A percentile compares a stretch with the other conserved stretches of the same genome.
These are phyloP conservation scores for Oryza meridionalis DNA, from an alignment of 176 grass and related monocot genomes.

Conservation along the genomic window DNA sequence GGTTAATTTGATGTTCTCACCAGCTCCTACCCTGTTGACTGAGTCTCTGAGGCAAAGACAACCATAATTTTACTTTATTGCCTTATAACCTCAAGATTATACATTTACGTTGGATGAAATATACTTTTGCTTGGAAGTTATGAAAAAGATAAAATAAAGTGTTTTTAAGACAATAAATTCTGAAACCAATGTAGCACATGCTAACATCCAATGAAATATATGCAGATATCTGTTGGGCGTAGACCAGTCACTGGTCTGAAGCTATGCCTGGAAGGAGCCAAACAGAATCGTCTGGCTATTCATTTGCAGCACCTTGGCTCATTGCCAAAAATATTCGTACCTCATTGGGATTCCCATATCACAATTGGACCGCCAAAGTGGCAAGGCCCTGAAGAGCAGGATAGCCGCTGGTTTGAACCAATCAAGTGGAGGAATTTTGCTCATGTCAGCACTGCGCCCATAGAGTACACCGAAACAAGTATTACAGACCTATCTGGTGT, in stretches of 20 bases:
- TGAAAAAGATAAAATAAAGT: constrained; percentile 5
- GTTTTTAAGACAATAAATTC: constrained; percentile 12
- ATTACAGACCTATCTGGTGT: constrained; percentile 93
- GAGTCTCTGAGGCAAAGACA: constrained; percentile 9
- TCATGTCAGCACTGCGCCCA: constrained; percentile 93
- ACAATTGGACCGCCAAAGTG: constrained; percentile 95
- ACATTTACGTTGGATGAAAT: background rate
- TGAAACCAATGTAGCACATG: background rate
- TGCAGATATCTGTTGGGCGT: constrained; percentile 94
- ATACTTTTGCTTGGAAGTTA: constrained; percentile 16
- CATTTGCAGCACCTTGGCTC: constrained; percentile 90
- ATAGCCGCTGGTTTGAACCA: constrained; percentile 98
- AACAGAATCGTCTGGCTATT: constrained; percentile 86
- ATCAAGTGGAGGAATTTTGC: constrained; percentile 98
- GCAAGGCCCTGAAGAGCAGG: constrained; percentile 98
- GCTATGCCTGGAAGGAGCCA: constrained; percentile 80
- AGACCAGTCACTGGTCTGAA: constrained; percentile 86
- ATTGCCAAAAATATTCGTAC: constrained; percentile 89
- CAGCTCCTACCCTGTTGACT: background rate
- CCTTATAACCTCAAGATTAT: background rate
- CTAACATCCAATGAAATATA: constrained; percentile 38
- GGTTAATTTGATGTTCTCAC: background rate
- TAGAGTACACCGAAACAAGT: constrained; percentile 82
- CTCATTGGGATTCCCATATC: constrained; percentile 92
- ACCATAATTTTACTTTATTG: background rate